A percentile compares a stretch with the other conserved stretches of the same genome.
Evolutionary conservation across 345 rosid genomes (phyloP).

Genomic region (Boechera stricta): DNA sequence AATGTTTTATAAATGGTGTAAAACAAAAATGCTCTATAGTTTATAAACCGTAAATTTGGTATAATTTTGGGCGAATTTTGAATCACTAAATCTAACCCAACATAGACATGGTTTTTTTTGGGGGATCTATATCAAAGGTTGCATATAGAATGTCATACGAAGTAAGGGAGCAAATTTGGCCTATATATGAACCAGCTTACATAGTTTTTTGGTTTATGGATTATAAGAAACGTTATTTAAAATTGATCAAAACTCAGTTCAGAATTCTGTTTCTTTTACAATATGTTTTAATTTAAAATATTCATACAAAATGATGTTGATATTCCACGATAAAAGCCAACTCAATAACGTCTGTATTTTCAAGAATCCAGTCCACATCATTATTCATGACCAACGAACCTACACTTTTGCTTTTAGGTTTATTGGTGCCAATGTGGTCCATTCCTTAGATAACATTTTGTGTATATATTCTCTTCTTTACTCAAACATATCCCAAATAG

Average conservation of each 20-base stretch:
- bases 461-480: conserved; percentile 13
- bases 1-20: too few species aligned
- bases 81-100: too few species aligned
- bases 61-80: too few species aligned
- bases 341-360: conserved; percentile 25
- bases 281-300: not conserved
- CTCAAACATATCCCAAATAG: not conserved
- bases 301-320: not conserved
- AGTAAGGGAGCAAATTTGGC: too few species aligned
- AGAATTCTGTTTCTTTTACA: not conserved
- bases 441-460: conserved; percentile 16
- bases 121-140: too few species aligned
- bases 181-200: not conserved
- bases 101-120: too few species aligned
- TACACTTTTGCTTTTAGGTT: conserved; percentile 24
- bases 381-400: conserved; percentile 23
- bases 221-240: not conserved
- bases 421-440: conserved; percentile 37
- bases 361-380: conserved; percentile 18
- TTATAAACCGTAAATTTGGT: too few species aligned
- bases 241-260: not conserved
- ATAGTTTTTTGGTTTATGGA: not conserved
- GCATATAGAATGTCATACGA: too few species aligned
- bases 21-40: too few species aligned
- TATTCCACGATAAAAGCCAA: conserved; percentile 23